These are phyloP conservation scores for Blastobotrys mokoenaii DNA, from an alignment of 805 yeast genomes.

Conservation along the genomic window DNA sequence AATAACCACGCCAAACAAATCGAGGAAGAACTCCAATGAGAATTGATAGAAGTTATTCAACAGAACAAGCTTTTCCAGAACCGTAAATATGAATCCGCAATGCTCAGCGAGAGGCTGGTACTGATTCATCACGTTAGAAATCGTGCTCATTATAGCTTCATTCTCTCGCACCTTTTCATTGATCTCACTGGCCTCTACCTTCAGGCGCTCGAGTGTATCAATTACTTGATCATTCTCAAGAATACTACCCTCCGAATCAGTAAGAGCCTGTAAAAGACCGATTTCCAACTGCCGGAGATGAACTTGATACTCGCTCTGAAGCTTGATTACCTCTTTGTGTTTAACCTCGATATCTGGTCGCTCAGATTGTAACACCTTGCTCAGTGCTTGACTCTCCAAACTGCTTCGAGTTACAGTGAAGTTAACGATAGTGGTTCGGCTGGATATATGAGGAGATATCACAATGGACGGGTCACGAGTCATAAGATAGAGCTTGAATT, in stretches of 20 bases:
- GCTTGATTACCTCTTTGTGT: slow-evolving; percentile 43
- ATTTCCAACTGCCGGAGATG: slow-evolving; percentile 50
- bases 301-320: slow-evolving; percentile 52
- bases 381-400: slow-evolving; percentile 54
- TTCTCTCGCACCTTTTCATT: slow-evolving; percentile 48
- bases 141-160: slow-evolving; percentile 42
- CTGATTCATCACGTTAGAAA: slow-evolving; percentile 39
- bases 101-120: slow-evolving; percentile 50
- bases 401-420: slow-evolving; percentile 66
- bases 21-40: slow-evolving; percentile 38
- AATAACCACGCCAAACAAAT: slow-evolving; percentile 22
- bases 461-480: slow-evolving; percentile 47
- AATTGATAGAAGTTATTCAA: slow-evolving; percentile 53
- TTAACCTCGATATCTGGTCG: slow-evolving; percentile 61
- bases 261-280: slow-evolving; percentile 48
- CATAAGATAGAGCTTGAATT: slow-evolving; percentile 52
- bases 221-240: slow-evolving; percentile 60
- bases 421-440: slow-evolving; percentile 58
- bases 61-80: slow-evolving; percentile 36
- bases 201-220: slow-evolving; percentile 53
- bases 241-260: slow-evolving; percentile 49
- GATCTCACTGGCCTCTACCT: slow-evolving; percentile 50
- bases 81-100: slow-evolving; percentile 41
- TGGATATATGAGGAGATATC: slow-evolving; percentile 47
- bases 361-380: slow-evolving; percentile 43